phyloP scores from a whole-genome alignment of 2,329 filamentous ascomycete species.

The Acarospora socialis region DNA sequence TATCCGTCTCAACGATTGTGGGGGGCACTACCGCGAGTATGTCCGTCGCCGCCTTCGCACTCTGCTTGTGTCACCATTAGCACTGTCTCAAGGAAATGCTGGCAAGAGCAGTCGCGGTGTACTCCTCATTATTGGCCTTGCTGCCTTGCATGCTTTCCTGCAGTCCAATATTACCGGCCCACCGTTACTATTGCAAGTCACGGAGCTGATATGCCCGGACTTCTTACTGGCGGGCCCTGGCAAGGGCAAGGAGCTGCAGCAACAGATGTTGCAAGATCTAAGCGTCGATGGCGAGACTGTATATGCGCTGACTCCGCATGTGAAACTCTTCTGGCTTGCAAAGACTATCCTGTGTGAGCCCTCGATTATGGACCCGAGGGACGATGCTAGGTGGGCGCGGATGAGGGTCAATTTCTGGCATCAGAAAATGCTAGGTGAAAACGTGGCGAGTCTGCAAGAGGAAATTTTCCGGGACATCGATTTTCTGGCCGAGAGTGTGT shows the following conservation, averaged over 20 bases:
- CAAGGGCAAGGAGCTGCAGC: slow-evolving; percentile 32
- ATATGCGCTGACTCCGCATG: slow-evolving; percentile 68
- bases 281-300: slow-evolving; percentile 73
- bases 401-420: slow-evolving; percentile 62
- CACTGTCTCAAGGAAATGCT: no score
- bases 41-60: no score
- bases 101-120: no score
- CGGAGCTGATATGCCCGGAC: slow-evolving; percentile 35
- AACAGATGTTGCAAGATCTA: slow-evolving; percentile 52
- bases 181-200: slow-evolving; percentile 47
- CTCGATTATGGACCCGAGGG: slow-evolving; percentile 31
- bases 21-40: no score
- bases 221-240: slow-evolving; percentile 24
- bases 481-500: slow-evolving; percentile 30
- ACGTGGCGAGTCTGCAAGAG: slow-evolving; percentile 44
- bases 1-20: no score
- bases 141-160: slow-evolving; percentile 63
- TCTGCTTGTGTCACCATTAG: no score
- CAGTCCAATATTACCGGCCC: slow-evolving; percentile 84
- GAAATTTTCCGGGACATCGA: slow-evolving; percentile 46
- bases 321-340: slow-evolving; percentile 73
- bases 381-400: slow-evolving; percentile 42
- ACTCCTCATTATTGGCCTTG: slow-evolving; percentile 45
- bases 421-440: slow-evolving; percentile 51
- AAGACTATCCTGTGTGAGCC: slow-evolving; percentile 42